These are phyloP conservation scores for Hemisphaericaspora nanyangensis DNA, from an alignment of 805 yeast species.

Conservation along the genomic window DNA sequence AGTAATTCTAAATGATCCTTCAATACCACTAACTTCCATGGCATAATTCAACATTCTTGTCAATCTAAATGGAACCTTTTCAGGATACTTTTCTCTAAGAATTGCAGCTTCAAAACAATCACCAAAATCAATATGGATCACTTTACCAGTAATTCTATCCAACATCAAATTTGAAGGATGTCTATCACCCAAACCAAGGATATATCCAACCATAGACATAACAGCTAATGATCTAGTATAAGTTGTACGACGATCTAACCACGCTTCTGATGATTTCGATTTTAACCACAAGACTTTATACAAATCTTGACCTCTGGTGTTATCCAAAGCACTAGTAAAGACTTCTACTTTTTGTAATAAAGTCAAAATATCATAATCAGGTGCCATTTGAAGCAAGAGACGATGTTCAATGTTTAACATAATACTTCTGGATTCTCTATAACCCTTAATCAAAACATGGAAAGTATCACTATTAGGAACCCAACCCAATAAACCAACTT, in stretches of 20 bases:
- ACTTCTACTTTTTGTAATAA: slow-evolving; percentile 92
- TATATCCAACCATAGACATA: slow-evolving; percentile 98
- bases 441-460: slow-evolving; percentile 88
- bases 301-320: slow-evolving; percentile 93
- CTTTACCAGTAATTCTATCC: slow-evolving; percentile 91
- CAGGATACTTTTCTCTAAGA: slow-evolving; percentile 94
- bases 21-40: slow-evolving; percentile 98
- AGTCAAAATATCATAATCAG: slow-evolving; percentile 87
- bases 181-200: slow-evolving; percentile 93
- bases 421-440: slow-evolving; percentile 87
- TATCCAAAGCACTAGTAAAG: slow-evolving; percentile 91
- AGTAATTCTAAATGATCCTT: slow-evolving; percentile 94
- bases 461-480: slow-evolving; percentile 96
- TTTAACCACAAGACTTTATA: slow-evolving; percentile 95
- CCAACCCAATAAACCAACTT: slow-evolving; percentile 96
- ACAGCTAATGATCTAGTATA: slow-evolving; percentile 95
- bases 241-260: slow-evolving; percentile 96
- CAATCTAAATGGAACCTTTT: slow-evolving; percentile 93
- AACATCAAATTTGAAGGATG: slow-evolving; percentile 97
- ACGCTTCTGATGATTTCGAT: slow-evolving; percentile 92
- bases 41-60: slow-evolving; percentile 97
- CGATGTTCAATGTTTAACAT: slow-evolving; percentile 90
- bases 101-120: slow-evolving; percentile 99
- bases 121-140: slow-evolving; percentile 96
- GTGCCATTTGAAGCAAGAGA: slow-evolving; percentile 97